Evolutionary conservation across 2,329 filamentous ascomycete genomes (phyloP), one percentile per base, ranked within the genome.

Genomic region (Exserohilum rostratum): DNA sequence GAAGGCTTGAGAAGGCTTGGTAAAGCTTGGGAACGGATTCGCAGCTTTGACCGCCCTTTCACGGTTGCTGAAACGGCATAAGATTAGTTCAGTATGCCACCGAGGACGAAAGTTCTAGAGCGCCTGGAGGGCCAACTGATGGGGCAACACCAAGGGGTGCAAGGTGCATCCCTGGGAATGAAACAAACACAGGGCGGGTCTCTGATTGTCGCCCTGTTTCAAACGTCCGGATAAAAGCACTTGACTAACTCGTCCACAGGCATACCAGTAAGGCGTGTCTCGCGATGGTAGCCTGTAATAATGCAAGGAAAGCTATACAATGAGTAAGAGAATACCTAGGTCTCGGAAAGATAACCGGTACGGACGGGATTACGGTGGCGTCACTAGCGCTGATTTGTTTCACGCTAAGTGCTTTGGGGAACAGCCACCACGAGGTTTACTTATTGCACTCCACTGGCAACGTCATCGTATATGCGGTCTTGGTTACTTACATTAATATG

Each of bases 131-230:
- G 30, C 42, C 34, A 31, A 3, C 27, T 40, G 30, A 6, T 53
- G 11, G 45, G 2, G 12, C 22, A 17, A 29, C 25, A 31, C 46
- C 22, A 25, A 7, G 9, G 3, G 5, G 3, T 20, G 45, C 25
- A 25, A n/a, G n/a, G n/a, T n/a, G 13, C 13, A 18, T 30, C 33
- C 40, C 2, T 20, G 11, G 39, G 22, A 27, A 33, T 47, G 42
- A 52, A 52, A 52, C 49, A 52, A 40, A n/a, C 39, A 46, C 31
- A 29, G 11, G 3, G 43, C 10, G n/a, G 35, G 34, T 40, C 34
- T 39, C 30, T 43, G 17, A 46, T 29, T n/a, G 22, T 30, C 9
- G 17, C 27, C 13, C 22, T 37, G 37, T 18, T 49, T 38, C 11
- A 20, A 43, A 43, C 45, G 25, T 27, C 25, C 29, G 6, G 11